Percentiles rank a stretch among this genome's conserved stretches.
phyloP scores from a whole-genome alignment of 106 monocot genomes.

The Dendrobium catenatum region DNA sequence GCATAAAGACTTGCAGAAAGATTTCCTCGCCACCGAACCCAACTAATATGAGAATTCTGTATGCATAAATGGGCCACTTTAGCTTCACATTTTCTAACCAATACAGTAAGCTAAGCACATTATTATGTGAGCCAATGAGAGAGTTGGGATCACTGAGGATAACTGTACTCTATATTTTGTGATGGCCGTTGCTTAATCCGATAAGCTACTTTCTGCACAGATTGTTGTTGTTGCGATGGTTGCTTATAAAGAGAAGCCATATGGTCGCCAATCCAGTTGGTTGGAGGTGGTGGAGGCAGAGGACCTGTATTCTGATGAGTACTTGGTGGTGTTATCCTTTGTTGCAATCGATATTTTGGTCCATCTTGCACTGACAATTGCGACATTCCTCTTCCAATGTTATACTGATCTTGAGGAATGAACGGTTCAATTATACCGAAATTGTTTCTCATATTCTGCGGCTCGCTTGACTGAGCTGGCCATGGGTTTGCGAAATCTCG shows the following conservation, averaged over 20 bases:
- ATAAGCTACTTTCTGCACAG: conserved; percentile 26
- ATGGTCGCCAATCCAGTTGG: conserved; percentile 42
- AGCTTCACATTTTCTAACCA: too few relatives aligned
- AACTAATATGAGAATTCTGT: background rate
- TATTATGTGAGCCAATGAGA: background rate
- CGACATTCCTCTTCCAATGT: conserved; percentile 31
- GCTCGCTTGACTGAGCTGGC: conserved; percentile 16
- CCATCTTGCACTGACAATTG: conserved; percentile 33
- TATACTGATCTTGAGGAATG: conserved; percentile 16
- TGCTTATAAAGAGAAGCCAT: background rate
- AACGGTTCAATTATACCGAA: conserved; percentile 26
- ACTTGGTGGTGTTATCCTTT: conserved; percentile 19
- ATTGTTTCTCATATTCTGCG: conserved; percentile 23
- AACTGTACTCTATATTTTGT: conserved; percentile 9
- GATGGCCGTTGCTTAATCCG: conserved; percentile 26
- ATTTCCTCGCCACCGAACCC: background rate
- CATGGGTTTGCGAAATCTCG: conserved; percentile 17
- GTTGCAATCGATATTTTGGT: background rate
- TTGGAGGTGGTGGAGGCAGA: conserved; percentile 53
- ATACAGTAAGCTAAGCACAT: background rate
- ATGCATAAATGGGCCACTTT: background rate
- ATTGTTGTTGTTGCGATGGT: conserved; percentile 13
- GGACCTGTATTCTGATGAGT: conserved; percentile 27
- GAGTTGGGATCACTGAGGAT: conserved; percentile 12
- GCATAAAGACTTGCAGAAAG: background rate